Evolutionary conservation across 2,329 filamentous ascomycete genomes (phyloP).

Genomic region (Aureobasidium sp.): DNA sequence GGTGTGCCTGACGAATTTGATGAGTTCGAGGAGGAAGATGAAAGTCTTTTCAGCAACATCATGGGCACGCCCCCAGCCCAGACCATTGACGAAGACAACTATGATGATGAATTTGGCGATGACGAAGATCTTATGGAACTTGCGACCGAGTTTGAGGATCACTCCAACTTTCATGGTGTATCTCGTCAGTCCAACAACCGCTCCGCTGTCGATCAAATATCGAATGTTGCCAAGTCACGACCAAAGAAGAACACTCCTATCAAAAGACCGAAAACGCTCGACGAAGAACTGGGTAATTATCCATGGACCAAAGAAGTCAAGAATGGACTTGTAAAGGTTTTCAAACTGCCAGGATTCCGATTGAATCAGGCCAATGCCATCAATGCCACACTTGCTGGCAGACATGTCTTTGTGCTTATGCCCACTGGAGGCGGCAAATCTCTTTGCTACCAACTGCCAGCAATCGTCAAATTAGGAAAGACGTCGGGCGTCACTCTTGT

Average conservation of each 20-base stretch:
- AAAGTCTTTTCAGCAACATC: constrained; percentile 30
- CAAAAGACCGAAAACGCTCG: constrained; percentile 17
- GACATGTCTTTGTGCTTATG: constrained; percentile 94
- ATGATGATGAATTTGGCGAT: constrained; percentile 29
- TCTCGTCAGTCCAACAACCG: constrained; percentile 9
- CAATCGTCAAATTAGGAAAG: constrained; percentile 71
- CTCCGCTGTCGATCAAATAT: constrained; percentile 29
- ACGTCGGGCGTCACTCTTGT: constrained; percentile 87
- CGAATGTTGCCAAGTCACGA: constrained; percentile 21
- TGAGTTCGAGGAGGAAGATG: constrained; percentile 24
- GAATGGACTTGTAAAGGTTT: constrained; percentile 70
- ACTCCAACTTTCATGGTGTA: constrained; percentile 19
- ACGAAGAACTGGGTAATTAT: constrained; percentile 47
- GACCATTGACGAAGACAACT: constrained; percentile 22
- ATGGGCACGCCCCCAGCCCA: constrained; percentile 32
- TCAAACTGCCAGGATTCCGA: constrained; percentile 79
- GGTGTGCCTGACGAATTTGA: constrained; percentile 16
- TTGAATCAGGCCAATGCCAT: constrained; percentile 92
- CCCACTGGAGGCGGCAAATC: constrained; percentile 96
- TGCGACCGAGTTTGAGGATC: constrained; percentile 37
- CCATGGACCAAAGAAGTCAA: constrained; percentile 85
- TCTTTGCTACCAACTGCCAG: constrained; percentile 90
- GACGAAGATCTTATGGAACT: constrained; percentile 36
- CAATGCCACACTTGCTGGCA: constrained; percentile 79
- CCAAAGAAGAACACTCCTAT: constrained; percentile 14